phyloP scores from a whole-genome alignment of 352 stramenopile genomes.

The Globisporangium spinosum region DNA sequence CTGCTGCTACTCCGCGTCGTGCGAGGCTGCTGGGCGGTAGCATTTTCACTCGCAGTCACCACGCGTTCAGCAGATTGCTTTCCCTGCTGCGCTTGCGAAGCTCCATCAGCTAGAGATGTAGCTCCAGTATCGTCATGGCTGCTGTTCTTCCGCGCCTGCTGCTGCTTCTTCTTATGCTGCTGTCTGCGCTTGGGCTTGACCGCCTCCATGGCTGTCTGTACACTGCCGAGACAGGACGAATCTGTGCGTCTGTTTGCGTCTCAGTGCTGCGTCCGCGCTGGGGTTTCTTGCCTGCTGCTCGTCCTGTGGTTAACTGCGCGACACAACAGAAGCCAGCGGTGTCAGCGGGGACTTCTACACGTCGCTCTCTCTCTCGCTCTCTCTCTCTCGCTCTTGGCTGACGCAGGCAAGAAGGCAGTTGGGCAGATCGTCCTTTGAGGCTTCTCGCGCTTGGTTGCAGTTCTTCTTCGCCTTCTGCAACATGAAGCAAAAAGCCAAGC shows the following conservation, averaged over 20 bases:
- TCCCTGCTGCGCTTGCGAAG: neutral
- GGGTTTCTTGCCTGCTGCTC: neutral
- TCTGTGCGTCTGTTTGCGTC: neutral
- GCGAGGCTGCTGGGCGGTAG: neutral
- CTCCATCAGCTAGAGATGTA: neutral
- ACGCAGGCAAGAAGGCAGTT: neutral
- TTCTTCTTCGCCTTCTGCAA: constrained; percentile 6
- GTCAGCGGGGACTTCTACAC: neutral
- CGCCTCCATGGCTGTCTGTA: neutral
- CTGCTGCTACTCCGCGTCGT: constrained; percentile 1
- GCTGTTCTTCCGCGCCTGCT: constrained; percentile 1
- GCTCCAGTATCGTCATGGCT: neutral
- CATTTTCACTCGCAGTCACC: neutral
- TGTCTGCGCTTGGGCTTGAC: constrained; percentile 11
- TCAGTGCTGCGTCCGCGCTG: constrained; percentile 5
- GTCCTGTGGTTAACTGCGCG: neutral
- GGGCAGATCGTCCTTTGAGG: neutral
- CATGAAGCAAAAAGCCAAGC: neutral
- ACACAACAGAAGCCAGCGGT: neutral
- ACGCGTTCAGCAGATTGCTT: neutral
- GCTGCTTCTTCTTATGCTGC: constrained; percentile 7
- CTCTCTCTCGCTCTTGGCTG: neutral
- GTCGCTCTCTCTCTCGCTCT: neutral
- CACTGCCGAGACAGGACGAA: neutral
- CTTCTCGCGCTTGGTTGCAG: neutral